Percentiles rank a stretch among this genome's conserved stretches.
phyloP scores from a whole-genome alignment of 306 rosid species.

The Malus sieversii region DNA sequence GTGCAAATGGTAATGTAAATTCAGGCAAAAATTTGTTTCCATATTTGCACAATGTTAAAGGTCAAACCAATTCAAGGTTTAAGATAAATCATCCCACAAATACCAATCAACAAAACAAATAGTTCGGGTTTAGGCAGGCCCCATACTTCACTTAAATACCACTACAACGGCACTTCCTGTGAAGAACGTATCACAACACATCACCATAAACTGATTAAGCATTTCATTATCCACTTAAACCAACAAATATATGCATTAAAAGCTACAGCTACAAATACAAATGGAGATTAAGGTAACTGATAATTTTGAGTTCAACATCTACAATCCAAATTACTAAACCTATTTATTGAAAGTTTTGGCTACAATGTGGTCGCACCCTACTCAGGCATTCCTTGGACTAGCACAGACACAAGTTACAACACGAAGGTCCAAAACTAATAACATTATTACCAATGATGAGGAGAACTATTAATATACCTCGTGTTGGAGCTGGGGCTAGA shows the following conservation, averaged over 20 bases:
- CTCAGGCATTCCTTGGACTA: not conserved
- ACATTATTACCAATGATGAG: not conserved
- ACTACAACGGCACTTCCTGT: not conserved
- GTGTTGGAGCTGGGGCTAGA: constrained; percentile 31
- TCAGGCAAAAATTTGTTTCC: not conserved
- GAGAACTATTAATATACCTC: constrained; percentile 46
- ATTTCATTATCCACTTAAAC: not conserved
- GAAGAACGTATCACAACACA: not conserved
- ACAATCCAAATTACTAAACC: not conserved
- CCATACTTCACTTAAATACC: not conserved
- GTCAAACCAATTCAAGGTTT: not conserved
- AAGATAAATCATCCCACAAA: not conserved
- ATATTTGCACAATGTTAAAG: not conserved
- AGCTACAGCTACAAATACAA: not conserved
- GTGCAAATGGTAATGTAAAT: not conserved
- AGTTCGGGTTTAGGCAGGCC: not conserved
- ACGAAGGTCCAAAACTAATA: not conserved
- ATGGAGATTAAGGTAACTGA: not conserved
- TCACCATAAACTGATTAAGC: not conserved
- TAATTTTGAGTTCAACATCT: not conserved
- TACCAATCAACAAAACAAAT: not conserved
- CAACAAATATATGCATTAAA: not conserved
- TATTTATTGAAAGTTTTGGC: not conserved
- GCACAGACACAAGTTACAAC: not conserved
- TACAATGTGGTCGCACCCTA: not conserved